Base-by-base conservation (phyloP, 768 basidiomycete genomes). In the Phanerochaete carnosa region DNA sequence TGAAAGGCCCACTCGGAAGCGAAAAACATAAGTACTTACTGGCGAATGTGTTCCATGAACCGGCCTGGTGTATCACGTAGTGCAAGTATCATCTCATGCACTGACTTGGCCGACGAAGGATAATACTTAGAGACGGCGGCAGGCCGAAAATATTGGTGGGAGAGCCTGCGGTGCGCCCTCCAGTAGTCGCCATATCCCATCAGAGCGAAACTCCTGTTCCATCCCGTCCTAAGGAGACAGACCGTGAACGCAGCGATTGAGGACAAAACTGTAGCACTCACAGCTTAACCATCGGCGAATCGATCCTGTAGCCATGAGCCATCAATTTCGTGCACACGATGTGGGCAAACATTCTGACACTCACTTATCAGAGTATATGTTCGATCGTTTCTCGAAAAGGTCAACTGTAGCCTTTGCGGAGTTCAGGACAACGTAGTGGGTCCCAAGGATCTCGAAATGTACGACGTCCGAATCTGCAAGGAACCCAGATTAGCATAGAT, bases 371-470 rank as follows among this genome's bases (percentile, higher is more conserved):
- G 69, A 70, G 57, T 69, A 72, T 4, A 61, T 65, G 12, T 59
- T 39, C 30, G 64, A 68, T 30, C 68, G 70, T 47, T 66, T 66
- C 23, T 71, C 68, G 30, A 72, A 58, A 12, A 71, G 60, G 12
- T 71, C 70, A 33, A 50, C 45, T 12, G 64, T 62, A 1, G 63
- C 64, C 28, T 65, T 23, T 4, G 55, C 58, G 4, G 67, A 62
- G 49, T 70, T 67, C 8, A 72, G 32, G 16, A 72, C 52, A 16
- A 72, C 43, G 26, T 69, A 59, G 11, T 68, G 58, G 23, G 62
- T 62, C 26, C 70, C 67, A 19, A 71, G 54, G 28, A 70, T 23
- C 6, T 55, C 46, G 45, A 71, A 51, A 47, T 66, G 64, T 19
- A 70, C 59, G n/a, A 72, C 49, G 45, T 71, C 69, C 15, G 59